These are phyloP conservation scores for Sanguinoderma infundibulare DNA, from an alignment of 1,284 basidiomycete species.

Conservation along the genomic window DNA sequence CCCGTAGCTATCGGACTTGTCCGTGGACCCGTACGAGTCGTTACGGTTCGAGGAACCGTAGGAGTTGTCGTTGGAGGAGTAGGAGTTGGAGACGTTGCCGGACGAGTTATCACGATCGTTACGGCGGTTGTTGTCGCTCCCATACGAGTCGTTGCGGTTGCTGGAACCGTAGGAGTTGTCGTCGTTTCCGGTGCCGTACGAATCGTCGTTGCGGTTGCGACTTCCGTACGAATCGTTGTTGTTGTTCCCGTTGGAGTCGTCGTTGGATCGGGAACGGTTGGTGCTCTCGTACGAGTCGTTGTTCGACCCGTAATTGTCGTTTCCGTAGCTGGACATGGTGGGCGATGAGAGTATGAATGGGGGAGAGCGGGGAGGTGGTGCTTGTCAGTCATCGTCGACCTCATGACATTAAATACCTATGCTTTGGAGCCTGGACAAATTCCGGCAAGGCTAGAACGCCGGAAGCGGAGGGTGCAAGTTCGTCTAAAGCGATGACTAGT, in stretches of 20 bases:
- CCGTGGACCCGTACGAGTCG: not conserved
- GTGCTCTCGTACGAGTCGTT: too few species aligned
- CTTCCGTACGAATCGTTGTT: too few species aligned
- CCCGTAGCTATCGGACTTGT: slow-evolving; percentile 3
- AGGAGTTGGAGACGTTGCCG: slow-evolving; percentile 17
- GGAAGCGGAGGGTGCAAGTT: not conserved
- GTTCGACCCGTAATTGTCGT: too few species aligned
- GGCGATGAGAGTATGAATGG: too few species aligned
- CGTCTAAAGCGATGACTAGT: not conserved
- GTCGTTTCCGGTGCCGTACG: slow-evolving; percentile 16
- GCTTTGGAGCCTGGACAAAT: too few species aligned
- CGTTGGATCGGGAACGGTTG: too few species aligned
- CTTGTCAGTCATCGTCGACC: too few species aligned
- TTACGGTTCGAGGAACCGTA: slow-evolving; percentile 7
- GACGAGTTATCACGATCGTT: not conserved
- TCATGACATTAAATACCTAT: too few species aligned
- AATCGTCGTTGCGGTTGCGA: slow-evolving; percentile 12
- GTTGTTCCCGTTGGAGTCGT: too few species aligned
- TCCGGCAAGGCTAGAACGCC: not conserved
- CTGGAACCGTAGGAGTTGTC: slow-evolving; percentile 11
- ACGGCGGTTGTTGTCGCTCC: not conserved
- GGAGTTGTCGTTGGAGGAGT: slow-evolving; percentile 11
- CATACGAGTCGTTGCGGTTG: slow-evolving; percentile 11
- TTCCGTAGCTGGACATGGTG: too few species aligned
- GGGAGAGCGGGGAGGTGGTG: too few species aligned